Evolutionary conservation across 495 filamentous ascomycete genomes (phyloP).

Genomic region (Chaetomium cochliodes): DNA sequence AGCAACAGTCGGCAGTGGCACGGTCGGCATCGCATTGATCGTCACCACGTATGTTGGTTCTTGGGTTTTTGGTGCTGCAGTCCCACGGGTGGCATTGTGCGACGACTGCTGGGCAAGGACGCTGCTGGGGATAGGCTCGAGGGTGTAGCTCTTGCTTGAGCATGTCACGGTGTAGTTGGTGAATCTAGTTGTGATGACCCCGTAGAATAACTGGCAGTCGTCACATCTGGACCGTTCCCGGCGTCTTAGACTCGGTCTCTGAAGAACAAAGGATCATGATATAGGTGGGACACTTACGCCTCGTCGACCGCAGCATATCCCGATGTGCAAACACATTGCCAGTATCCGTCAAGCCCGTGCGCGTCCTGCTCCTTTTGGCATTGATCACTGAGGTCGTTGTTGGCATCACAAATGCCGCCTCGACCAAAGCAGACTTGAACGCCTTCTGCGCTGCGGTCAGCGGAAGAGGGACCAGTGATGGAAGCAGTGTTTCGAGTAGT

Average conservation of each 20-base stretch:
- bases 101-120: neutral
- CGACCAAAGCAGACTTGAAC: neutral
- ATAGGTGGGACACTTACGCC: neutral
- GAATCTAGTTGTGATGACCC: neutral
- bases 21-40: neutral
- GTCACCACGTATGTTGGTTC: neutral
- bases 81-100: neutral
- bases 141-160: constrained; percentile 2
- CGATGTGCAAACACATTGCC: neutral
- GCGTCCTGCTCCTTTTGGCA: neutral
- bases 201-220: neutral
- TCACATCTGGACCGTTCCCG: neutral
- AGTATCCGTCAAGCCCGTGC: neutral
- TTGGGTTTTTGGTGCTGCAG: neutral
- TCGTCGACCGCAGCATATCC: neutral
- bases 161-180: neutral
- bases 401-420: neutral
- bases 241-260: neutral
- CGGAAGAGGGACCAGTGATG: neutral
- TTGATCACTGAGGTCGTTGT: neutral
- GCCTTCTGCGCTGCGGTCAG: neutral
- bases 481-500: neutral
- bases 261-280: neutral
- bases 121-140: constrained; percentile 7
- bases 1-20: constrained; percentile 1